Base-by-base conservation (phyloP, 441 rosid species). In the Viola pubescens region DNA sequence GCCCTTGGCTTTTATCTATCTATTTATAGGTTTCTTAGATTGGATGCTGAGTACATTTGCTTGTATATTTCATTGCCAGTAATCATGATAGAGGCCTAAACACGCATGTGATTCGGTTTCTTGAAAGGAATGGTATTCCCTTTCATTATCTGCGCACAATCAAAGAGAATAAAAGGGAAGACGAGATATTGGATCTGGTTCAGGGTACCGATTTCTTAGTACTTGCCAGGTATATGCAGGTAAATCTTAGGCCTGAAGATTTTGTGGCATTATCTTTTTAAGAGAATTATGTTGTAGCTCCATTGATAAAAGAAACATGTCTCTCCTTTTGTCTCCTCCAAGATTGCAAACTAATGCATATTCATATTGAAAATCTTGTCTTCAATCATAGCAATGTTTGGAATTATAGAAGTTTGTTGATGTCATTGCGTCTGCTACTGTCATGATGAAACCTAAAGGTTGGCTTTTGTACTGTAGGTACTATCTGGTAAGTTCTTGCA, bases 141-240 rank as follows among this genome's bases (percentile, higher is more conserved):
- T 92, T 83, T 75, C 92, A 89, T 80, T 77, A 58, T 77, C 66
- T 89, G 77, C 56, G 37, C 10, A 81, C 85, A 54, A 77, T 75
- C 38, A 54, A 75, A 14, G 94, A 79, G 54, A 76, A 79, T 58
- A 72, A 84, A 65, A 78, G 86, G 70, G 98, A 89, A 66, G 81
- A 59, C 54, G 89, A 89, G 77, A 84, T 87, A 59, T 67, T 89
- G 78, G 89, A 79, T 48, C 73, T 92, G 82, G 91, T 89, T 39
- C 80, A 75, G 75, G 75, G 79, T 70, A 89, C 96, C 6, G 92
- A 92, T 73, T 92, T 92, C 69, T 55, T 92, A 62, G 92, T 92
- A 48, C 96, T 89, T 46, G 98, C 97, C 52, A 86, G 97, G 79
- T 92, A 92, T 73, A 92, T 92, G 97, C 98, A 92, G 96, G 98